A percentile compares a stretch with the other conserved stretches of the same genome.
Evolutionary conservation across 305 asterid genomes (phyloP).

Genomic region (Fraxinus paxiana): DNA sequence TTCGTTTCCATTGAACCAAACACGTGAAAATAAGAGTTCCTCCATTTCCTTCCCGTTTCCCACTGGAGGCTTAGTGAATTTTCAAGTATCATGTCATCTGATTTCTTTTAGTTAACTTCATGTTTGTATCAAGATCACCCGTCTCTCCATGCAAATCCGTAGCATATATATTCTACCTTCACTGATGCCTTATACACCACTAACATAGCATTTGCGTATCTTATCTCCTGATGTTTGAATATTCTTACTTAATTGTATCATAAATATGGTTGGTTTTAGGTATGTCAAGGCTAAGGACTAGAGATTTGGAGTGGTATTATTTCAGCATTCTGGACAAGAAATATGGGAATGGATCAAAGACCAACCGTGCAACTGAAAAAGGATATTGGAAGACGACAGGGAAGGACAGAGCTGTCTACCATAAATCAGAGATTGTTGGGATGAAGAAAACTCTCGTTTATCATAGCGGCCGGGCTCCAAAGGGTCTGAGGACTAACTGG

Average conservation of each 20-base stretch:
- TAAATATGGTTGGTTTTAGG: conserved; percentile 39
- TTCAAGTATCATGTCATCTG: neutral
- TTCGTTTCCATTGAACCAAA: neutral
- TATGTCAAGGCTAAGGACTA: conserved; percentile 62
- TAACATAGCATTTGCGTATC: neutral
- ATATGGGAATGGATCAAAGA: conserved; percentile 85
- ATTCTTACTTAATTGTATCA: conserved; percentile 10
- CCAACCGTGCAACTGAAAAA: conserved; percentile 83
- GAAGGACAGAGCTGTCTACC: conserved; percentile 81
- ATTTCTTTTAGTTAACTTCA: neutral
- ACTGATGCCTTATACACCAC: neutral
- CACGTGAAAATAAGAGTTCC: neutral
- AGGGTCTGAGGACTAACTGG: conserved; percentile 88
- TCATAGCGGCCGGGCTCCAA: conserved; percentile 95
- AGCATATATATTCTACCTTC: neutral
- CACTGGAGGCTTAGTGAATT: neutral
- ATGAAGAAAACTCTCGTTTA: conserved; percentile 96
- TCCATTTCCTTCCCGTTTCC: neutral
- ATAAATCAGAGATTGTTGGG: conserved; percentile 60
- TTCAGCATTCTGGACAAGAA: conserved; percentile 86
- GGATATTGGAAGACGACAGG: conserved; percentile 99
- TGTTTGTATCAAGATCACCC: neutral
- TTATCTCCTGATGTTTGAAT: conserved; percentile 2
- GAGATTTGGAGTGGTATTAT: conserved; percentile 95
- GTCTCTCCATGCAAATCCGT: neutral